Evolutionary conservation across 352 stramenopile species (phyloP).

Genomic region (Phytophthora ramorum): DNA sequence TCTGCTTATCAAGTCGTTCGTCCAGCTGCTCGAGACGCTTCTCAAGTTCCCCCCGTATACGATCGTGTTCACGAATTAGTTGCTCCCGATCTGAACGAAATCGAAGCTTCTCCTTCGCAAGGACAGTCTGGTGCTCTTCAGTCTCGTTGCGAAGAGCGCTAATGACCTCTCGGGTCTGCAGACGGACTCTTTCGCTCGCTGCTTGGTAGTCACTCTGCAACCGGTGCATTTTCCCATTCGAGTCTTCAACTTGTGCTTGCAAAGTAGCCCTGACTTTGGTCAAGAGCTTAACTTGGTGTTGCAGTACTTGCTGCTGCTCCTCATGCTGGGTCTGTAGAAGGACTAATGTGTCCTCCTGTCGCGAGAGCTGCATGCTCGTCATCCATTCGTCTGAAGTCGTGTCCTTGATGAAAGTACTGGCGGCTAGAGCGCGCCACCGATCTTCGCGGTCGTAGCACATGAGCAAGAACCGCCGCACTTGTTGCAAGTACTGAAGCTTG

Average conservation of each 20-base stretch:
- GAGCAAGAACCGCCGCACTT: conserved; percentile 61
- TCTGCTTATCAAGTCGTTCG: conserved; percentile 49
- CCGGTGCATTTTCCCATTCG: conserved; percentile 36
- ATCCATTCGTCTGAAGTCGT: conserved; percentile 76
- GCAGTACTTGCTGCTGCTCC: conserved; percentile 41
- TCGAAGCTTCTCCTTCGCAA: conserved; percentile 41
- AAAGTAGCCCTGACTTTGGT: conserved; percentile 47
- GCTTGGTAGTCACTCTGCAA: conserved; percentile 60
- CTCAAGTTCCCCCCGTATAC: conserved; percentile 51
- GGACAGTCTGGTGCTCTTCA: conserved; percentile 32
- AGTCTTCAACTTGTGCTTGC: conserved; percentile 44
- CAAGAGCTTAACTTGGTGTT: conserved; percentile 57
- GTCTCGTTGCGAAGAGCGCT: conserved; percentile 45
- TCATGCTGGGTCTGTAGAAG: conserved; percentile 62
- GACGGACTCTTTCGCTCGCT: conserved; percentile 53
- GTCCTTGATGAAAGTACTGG: conserved; percentile 60
- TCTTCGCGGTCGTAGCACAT: conserved; percentile 73
- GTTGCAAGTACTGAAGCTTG: conserved; percentile 56
- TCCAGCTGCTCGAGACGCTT: conserved; percentile 38
- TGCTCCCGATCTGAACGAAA: conserved; percentile 49
- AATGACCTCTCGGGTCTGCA: conserved; percentile 58
- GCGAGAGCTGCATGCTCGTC: conserved; percentile 57
- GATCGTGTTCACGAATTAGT: conserved; percentile 51
- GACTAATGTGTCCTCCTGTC: conserved; percentile 56
- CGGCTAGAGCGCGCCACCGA: conserved; percentile 62